Base-by-base conservation (phyloP, 805 yeast species). In the Candida berthetii region DNA sequence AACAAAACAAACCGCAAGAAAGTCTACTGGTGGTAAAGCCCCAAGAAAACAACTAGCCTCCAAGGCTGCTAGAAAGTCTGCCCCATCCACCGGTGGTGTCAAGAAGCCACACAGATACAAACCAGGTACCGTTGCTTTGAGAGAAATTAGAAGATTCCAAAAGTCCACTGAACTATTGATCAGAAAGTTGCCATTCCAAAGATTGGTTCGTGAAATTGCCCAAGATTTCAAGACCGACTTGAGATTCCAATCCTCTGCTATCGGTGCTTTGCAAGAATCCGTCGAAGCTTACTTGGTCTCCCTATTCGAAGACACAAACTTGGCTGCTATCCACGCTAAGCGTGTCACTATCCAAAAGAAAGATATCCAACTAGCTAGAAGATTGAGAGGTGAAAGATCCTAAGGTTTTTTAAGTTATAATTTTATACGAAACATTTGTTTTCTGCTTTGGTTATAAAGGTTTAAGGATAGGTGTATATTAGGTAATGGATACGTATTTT, bases 291-390 rank as follows among this genome's bases (percentile, higher is more conserved):
- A 89, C 79, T 76, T 93, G 59, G 96, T 91, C 42, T 87, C 96
- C 47, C 72, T 91, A 61, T 93, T 91, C 57, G 98, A 91, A 76
- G 98, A 93, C 70, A 93, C 98, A 53, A 91, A 90, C 77, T 79
- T 91, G 75, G 93, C 97, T 74, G 97, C 98, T 52, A 87, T 89
- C 56, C 99, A 91, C 72, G 99, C 98, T 61, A 91, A 93, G 82
- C 85, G 99, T 74, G 98, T 91, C 57, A 91, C 99, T 52, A 88
- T 91, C 63, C 96, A 88, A 78, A 90, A 89, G 87, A 90, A 90
- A 75, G 99, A 91, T 70, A 87, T 91, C 66, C 96, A 90, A 66
- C 78, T 91, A 64, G 99, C 98, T 55, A 85, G 97, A 76, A 85
- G 98, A 77, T 81, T 91, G 67, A 84, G 97, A 74, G 98, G 97